Conservation (phyloP, 306 rosid genomes). For the Medicago lupulina region DNA sequence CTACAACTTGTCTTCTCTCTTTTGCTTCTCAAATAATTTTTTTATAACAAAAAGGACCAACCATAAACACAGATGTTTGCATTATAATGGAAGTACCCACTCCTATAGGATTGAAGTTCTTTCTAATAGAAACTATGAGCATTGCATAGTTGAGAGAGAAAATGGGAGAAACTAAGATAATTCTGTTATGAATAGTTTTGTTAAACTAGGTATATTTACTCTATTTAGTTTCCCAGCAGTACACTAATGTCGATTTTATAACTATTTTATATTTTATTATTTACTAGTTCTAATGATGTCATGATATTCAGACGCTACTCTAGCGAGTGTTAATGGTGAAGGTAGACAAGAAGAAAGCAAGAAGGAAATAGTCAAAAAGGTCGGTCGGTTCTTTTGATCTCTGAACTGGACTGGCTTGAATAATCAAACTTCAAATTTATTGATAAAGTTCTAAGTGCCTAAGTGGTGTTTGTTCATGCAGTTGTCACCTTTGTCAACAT, state of each 20-base stretch:
- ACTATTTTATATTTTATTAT: conserved; percentile 3
- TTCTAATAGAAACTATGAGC: no score
- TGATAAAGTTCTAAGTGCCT: conserved; percentile 28
- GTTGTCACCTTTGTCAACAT: conserved; percentile 83
- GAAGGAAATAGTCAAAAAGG: conserved; percentile 71
- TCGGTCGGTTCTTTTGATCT: conserved; percentile 56
- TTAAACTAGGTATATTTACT: no score
- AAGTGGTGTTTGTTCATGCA: conserved; percentile 56
- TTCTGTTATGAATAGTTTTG: no score
- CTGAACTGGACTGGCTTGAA: conserved; percentile 3
- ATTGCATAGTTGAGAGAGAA: no score
- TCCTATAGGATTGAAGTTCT: background rate
- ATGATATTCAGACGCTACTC: conserved; percentile 46
- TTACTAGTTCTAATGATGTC: conserved; percentile 34
- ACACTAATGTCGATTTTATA: background rate
- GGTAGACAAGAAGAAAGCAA: conserved; percentile 56
- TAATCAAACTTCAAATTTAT: conserved; percentile 20
- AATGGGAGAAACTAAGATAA: no score
- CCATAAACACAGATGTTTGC: background rate
- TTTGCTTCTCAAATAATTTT: background rate
- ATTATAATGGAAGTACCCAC: background rate
- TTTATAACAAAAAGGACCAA: background rate
- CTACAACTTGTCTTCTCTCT: background rate
- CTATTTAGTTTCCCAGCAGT: background rate
- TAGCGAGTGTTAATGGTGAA: conserved; percentile 53